These are phyloP conservation scores for Trifolium fragiferum DNA, from an alignment of 306 rosid species.

Conservation along the genomic window DNA sequence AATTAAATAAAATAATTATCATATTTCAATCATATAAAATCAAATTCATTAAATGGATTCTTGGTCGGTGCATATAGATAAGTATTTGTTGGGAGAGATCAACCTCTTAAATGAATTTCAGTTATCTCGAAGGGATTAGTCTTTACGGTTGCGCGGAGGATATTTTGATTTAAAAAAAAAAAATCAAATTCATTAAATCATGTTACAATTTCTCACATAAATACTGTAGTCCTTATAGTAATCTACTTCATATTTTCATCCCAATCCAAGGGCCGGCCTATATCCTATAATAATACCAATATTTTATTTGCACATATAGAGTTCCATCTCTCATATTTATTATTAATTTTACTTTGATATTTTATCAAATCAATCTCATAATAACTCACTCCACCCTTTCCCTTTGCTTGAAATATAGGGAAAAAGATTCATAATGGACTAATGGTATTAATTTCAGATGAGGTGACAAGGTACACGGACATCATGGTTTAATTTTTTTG, in stretches of 20 bases:
- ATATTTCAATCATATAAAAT: neutral
- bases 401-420: neutral
- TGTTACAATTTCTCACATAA: neutral
- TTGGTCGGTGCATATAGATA: no score
- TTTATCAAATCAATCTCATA: neutral
- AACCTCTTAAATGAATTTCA: no score
- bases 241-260: neutral
- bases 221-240: neutral
- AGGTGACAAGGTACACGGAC: neutral
- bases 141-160: no score
- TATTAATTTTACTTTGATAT: neutral
- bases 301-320: slow-evolving; percentile 15
- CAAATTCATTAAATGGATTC: neutral
- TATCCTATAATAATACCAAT: neutral
- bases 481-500: neutral
- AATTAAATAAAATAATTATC: neutral
- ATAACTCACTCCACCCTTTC: neutral
- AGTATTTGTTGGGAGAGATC: no score
- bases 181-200: neutral
- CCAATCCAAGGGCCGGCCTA: slow-evolving; percentile 40
- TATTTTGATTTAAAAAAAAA: no score
- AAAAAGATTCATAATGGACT: no score
- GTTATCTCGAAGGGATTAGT: no score
- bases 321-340: neutral
- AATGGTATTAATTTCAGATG: neutral